phyloP scores from a whole-genome alignment of 306 rosid genomes.

The Psophocarpus tetragonolobus region DNA sequence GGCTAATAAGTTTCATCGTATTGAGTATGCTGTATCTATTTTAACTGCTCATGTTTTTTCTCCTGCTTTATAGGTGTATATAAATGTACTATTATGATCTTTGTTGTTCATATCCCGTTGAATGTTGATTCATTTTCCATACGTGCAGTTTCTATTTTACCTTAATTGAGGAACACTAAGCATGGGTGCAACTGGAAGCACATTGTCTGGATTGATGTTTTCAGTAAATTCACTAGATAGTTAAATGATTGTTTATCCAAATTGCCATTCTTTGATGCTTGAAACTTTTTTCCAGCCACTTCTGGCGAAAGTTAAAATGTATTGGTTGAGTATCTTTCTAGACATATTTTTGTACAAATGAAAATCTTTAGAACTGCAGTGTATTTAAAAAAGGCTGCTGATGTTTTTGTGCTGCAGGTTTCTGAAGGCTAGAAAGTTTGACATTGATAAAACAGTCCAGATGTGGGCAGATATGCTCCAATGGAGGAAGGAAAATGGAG shows the following conservation, averaged over 20 bases:
- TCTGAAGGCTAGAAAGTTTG: constrained; percentile 89
- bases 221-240: neutral
- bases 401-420: constrained; percentile 63
- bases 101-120: constrained; percentile 10
- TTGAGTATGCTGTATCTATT: constrained; percentile 16
- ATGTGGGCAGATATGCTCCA: constrained; percentile 96
- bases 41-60: constrained; percentile 17
- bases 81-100: neutral
- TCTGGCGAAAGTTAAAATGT: neutral
- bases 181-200: neutral
- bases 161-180: neutral
- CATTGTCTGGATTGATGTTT: constrained; percentile 3
- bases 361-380: neutral
- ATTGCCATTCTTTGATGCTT: constrained; percentile 5
- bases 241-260: constrained; percentile 4
- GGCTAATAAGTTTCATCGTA: neutral
- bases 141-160: constrained; percentile 21
- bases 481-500: constrained; percentile 81
- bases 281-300: constrained; percentile 2
- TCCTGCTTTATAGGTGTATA: neutral
- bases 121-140: constrained; percentile 7
- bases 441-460: constrained; percentile 76
- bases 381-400: constrained; percentile 24
- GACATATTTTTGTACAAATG: neutral
- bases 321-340: neutral